Percentiles rank a stretch among this genome's conserved stretches.
These are phyloP conservation scores for Pseudonectria foliicola DNA, from an alignment of 2,329 filamentous ascomycete species.

Conservation along the genomic window DNA sequence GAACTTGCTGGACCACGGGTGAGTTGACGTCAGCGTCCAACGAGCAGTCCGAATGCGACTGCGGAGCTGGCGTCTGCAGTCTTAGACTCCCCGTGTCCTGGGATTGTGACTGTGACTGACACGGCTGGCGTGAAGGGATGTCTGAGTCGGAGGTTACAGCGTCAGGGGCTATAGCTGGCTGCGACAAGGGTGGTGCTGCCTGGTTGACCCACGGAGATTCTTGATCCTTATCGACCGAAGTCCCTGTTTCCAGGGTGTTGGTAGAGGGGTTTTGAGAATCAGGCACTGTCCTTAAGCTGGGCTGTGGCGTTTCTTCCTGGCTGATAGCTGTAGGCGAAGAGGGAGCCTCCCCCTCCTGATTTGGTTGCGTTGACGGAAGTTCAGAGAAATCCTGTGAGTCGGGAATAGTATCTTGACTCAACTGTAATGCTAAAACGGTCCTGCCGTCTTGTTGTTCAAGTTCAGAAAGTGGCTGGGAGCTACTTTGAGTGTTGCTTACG, in stretches of 20 bases:
- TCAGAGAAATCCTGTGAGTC: slow-evolving; percentile 36
- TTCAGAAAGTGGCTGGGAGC: slow-evolving; percentile 23
- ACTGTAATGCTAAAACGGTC: slow-evolving; percentile 21
- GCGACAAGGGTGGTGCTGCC: slow-evolving; percentile 3
- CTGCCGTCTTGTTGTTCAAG: slow-evolving; percentile 29
- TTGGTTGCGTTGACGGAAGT: slow-evolving; percentile 13
- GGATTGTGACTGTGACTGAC: slow-evolving; percentile 3
- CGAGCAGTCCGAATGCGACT: background rate
- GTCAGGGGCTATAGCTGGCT: slow-evolving; percentile 8
- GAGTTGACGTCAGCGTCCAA: too few relatives aligned
- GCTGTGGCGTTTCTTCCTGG: slow-evolving; percentile 1
- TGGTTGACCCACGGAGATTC: slow-evolving; percentile 1
- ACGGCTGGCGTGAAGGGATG: slow-evolving; percentile 24
- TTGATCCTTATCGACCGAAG: background rate
- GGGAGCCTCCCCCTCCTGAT: slow-evolving; percentile 1
- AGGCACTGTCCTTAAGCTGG: slow-evolving; percentile 9
- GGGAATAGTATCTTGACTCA: slow-evolving; percentile 33
- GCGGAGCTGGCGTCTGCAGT: slow-evolving; percentile 1
- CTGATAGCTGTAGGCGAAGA: slow-evolving; percentile 2
- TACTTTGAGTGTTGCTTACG: slow-evolving; percentile 23
- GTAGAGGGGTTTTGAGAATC: slow-evolving; percentile 16
- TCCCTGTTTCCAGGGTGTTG: slow-evolving; percentile 4
- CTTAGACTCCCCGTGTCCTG: slow-evolving; percentile 1
- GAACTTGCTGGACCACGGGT: too few relatives aligned
- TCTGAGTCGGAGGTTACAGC: slow-evolving; percentile 8